Evolutionary conservation across 208 protist genomes (phyloP).

Genomic region (Acanthamoeba lenticulata): DNA sequence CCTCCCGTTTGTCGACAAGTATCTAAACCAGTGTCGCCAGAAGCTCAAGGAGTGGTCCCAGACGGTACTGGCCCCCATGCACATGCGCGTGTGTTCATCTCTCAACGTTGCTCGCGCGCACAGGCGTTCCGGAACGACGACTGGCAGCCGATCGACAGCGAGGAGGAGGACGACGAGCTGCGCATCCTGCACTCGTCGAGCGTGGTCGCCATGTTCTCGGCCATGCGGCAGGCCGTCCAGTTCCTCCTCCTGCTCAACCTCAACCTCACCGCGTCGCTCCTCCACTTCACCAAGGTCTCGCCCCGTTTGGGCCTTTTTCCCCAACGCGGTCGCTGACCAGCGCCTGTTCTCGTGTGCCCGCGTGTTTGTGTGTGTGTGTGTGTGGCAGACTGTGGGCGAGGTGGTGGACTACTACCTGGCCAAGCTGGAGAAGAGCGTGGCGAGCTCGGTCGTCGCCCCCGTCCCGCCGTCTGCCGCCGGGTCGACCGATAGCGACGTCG

Average conservation of each 20-base stretch:
- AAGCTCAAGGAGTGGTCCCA: slow-evolving; percentile 57
- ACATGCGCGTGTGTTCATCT: no score
- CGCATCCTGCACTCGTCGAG: slow-evolving; percentile 43
- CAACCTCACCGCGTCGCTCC: not conserved
- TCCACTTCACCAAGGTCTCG: slow-evolving; percentile 30
- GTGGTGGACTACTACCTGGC: slow-evolving; percentile 37
- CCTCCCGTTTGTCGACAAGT: slow-evolving; percentile 41
- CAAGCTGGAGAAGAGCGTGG: slow-evolving; percentile 50
- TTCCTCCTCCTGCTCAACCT: slow-evolving; percentile 40
- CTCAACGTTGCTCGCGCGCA: not conserved
- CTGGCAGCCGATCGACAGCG: not conserved
- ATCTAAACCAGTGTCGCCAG: not conserved
- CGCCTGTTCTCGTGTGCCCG: no score
- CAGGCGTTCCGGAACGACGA: slow-evolving; percentile 50
- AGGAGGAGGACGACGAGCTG: slow-evolving; percentile 49
- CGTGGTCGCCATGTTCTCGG: slow-evolving; percentile 2
- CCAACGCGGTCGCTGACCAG: no score
- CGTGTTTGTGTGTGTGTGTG: not conserved
- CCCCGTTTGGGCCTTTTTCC: no score
- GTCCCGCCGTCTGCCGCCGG: not conserved
- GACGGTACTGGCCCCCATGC: not conserved
- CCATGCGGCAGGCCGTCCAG: slow-evolving; percentile 25
- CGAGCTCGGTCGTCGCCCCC: not conserved
- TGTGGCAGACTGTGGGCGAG: slow-evolving; percentile 23
- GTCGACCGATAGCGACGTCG: no score